phyloP scores from a whole-genome alignment of 441 rosid genomes.

The Daphne laureola region DNA sequence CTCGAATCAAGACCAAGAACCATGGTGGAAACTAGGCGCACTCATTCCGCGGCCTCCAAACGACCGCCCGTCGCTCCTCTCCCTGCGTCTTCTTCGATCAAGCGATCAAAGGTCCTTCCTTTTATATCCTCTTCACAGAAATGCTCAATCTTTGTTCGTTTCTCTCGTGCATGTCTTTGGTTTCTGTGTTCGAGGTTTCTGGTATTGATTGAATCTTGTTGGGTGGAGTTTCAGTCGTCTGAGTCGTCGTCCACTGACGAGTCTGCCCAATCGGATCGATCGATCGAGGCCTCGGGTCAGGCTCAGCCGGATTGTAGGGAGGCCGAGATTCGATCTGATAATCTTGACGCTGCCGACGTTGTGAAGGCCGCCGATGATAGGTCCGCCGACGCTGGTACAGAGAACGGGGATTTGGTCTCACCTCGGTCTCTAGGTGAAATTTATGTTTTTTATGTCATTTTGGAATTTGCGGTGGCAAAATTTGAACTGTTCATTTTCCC shows the following conservation, averaged over 20 bases:
- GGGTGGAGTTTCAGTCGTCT: conserved; percentile 31
- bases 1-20: conserved; percentile 14
- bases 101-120: conserved; percentile 65
- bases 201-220: conserved; percentile 6
- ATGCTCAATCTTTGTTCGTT: no score
- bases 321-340: conserved; percentile 58
- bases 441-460: conserved; percentile 2
- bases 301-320: conserved; percentile 36
- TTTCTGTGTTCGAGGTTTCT: conserved; percentile 16
- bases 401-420: conserved; percentile 41
- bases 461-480: conserved; percentile 1
- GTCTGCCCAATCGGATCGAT: conserved; percentile 20
- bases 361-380: conserved; percentile 47
- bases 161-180: no score
- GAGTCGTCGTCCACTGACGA: conserved; percentile 50
- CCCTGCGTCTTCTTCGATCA: conserved; percentile 22
- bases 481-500: neutral
- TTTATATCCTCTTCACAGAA: neutral
- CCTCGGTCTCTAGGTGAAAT: conserved; percentile 53
- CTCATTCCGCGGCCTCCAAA: conserved; percentile 78
- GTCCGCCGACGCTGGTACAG: conserved; percentile 35
- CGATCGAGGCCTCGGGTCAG: conserved; percentile 31
- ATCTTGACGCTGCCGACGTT: conserved; percentile 40
- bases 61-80: conserved; percentile 51
- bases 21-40: conserved; percentile 92